Evolutionary conservation across 495 filamentous ascomycete species (phyloP).

Genomic region (Tuber calosporum): DNA sequence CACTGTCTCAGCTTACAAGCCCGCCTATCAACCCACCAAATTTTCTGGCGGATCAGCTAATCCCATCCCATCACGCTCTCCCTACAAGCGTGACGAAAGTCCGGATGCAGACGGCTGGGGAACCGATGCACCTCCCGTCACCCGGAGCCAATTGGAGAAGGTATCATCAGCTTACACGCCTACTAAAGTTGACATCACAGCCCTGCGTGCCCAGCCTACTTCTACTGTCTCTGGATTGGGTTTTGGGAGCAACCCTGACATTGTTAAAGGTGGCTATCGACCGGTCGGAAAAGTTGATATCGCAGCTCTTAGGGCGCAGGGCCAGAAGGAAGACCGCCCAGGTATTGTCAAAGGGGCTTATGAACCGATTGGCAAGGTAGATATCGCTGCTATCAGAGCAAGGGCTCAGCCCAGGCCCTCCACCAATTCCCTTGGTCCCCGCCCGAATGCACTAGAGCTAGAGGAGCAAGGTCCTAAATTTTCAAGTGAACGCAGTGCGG

Average conservation of each 20-base stretch:
- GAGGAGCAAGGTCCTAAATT: conserved; percentile 49
- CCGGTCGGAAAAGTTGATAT: conserved; percentile 96
- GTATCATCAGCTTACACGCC: conserved; percentile 87
- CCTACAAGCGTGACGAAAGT: conserved; percentile 51
- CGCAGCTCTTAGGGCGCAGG: conserved; percentile 73
- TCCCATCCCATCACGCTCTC: conserved; percentile 52
- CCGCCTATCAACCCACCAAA: conserved; percentile 76
- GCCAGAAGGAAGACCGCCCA: conserved; percentile 66
- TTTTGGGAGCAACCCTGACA: conserved; percentile 45
- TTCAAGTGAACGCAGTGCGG: conserved; percentile 60
- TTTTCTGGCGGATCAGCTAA: conserved; percentile 51
- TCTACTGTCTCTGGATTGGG: conserved; percentile 54
- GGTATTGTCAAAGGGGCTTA: conserved; percentile 82
- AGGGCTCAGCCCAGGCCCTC: conserved; percentile 54
- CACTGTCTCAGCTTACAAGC: conserved; percentile 65
- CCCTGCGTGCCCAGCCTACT: conserved; percentile 57
- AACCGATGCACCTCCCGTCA: conserved; percentile 81
- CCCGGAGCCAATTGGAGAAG: conserved; percentile 81
- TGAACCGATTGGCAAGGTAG: conserved; percentile 86
- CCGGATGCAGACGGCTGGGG: conserved; percentile 84
- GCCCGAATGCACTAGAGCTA: conserved; percentile 41
- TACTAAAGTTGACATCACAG: conserved; percentile 78
- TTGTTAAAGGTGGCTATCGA: conserved; percentile 87
- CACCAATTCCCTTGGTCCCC: conserved; percentile 45
- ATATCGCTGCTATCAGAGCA: conserved; percentile 85